Evolutionary conservation across 352 stramenopile genomes (phyloP).

Genomic region (Globisporangium nodosum): DNA sequence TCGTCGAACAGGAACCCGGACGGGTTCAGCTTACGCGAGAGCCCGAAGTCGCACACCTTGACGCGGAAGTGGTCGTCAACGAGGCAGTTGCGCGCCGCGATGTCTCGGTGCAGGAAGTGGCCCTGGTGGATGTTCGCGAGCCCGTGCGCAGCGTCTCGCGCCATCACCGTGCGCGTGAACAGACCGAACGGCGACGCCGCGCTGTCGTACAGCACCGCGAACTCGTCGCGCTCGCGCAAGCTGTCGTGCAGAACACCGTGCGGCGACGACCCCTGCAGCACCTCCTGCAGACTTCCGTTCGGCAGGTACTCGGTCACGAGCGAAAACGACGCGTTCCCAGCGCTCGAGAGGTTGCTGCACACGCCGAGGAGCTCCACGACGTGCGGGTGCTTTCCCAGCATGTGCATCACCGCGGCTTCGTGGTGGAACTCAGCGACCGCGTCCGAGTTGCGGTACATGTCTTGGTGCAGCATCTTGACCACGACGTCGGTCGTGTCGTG

Average conservation of each 20-base stretch:
- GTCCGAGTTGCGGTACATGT: slow-evolving; percentile 37
- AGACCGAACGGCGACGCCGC: slow-evolving; percentile 19
- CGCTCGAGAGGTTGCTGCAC: slow-evolving; percentile 1
- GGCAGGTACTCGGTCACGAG: slow-evolving; percentile 68
- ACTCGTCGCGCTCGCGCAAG: not conserved
- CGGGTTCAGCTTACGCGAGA: slow-evolving; percentile 38
- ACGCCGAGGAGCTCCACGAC: slow-evolving; percentile 64
- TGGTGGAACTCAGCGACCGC: slow-evolving; percentile 51
- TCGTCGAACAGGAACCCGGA: slow-evolving; percentile 48
- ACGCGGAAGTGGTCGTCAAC: slow-evolving; percentile 57
- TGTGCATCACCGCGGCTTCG: slow-evolving; percentile 67
- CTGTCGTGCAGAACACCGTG: not conserved
- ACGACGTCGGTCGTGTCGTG: slow-evolving; percentile 52
- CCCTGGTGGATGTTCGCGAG: slow-evolving; percentile 62
- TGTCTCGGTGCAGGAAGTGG: slow-evolving; percentile 58
- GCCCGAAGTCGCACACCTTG: slow-evolving; percentile 69
- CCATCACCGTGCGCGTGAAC: slow-evolving; percentile 63
- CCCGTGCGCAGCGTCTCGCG: slow-evolving; percentile 56
- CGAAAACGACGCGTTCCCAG: slow-evolving; percentile 14
- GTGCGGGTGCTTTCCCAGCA: slow-evolving; percentile 69
- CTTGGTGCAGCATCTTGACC: slow-evolving; percentile 49
- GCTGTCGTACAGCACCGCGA: slow-evolving; percentile 9
- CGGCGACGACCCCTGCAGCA: slow-evolving; percentile 15
- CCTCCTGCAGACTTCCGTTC: slow-evolving; percentile 59
- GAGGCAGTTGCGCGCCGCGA: slow-evolving; percentile 64